Conservation (phyloP, 768 basidiomycete genomes). For the Ramaria sp. region DNA sequence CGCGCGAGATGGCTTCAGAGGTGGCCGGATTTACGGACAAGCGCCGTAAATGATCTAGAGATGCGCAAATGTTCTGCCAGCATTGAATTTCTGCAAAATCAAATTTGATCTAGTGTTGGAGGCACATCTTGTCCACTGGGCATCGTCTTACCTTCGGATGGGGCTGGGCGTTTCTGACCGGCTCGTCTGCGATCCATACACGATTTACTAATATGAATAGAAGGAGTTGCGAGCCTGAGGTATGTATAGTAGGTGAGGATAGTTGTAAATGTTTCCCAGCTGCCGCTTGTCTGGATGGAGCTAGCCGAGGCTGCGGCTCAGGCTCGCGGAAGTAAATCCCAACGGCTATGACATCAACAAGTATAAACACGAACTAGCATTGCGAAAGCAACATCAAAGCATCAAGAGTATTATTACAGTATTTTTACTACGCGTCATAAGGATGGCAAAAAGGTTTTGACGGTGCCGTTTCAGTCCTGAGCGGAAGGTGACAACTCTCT, state of each 20-base stretch:
- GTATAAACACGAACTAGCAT: no score
- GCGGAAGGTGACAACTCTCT: not conserved
- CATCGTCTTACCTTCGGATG: constrained; percentile 55
- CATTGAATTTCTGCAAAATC: constrained; percentile 52
- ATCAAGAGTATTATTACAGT: no score
- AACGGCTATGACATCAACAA: not conserved
- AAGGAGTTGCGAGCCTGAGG: not conserved
- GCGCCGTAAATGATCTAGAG: constrained; percentile 43
- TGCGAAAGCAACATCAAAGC: no score
- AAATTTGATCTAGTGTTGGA: not conserved
- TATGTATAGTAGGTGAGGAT: not conserved
- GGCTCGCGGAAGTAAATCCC: not conserved
- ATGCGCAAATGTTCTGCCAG: constrained; percentile 60
- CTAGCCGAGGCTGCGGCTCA: not conserved
- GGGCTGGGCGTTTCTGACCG: constrained; percentile 50
- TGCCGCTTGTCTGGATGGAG: not conserved
- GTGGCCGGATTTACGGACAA: constrained; percentile 41
- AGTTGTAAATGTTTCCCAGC: not conserved
- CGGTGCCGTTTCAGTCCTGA: no score
- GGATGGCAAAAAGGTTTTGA: no score
- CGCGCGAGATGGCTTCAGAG: constrained; percentile 53
- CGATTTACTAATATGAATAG: not conserved
- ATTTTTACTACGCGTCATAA: no score
- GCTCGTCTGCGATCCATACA: constrained; percentile 61
- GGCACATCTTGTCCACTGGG: not conserved